Evolutionary conservation across 176 grass and related monocot genomes (phyloP), one percentile per base, ranked within the genome.

Genomic region (Triticum dicoccoides): DNA sequence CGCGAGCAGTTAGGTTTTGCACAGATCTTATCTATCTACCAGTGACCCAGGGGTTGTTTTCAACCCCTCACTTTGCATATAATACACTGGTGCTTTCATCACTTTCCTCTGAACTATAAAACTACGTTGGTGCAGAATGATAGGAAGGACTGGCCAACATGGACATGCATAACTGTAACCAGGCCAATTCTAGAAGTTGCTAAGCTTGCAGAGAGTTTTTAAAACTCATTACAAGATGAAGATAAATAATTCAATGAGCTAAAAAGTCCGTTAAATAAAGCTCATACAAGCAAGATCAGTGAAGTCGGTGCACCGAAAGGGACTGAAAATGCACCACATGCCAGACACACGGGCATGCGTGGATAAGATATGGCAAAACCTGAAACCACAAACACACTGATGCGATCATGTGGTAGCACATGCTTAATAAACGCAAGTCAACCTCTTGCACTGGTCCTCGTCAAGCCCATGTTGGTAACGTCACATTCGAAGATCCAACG

Each of bases 401-500:
- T 68, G 65, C 73, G 82, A 83, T 49, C 66, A 80, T 78, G 72
- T 83, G 65, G 20, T 13, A 47, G 84, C 63, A 84, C 81, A 87
- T 84, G 87, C 49, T 69, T 83, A 82, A 84, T 84, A 81, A 78
- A 85, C 14, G 0, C 70, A 49, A 74, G 86, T 91, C 88, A 88
- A 86, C 86, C 85, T 80, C 80, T 69, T 88, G 76, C 67, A 79
- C 64, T 14, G 77, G 37, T 90, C 58, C 9, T 74, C 59, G 45
- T 82, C 54, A 65, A 61, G 68, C 79, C 73, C 49, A 74, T 69
- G 32, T 62, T 77, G 78, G 34, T 72, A 73, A 34, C 11, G 54
- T 80, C 86, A 88, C 83, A 83, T 85, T 85, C 76, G 38, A 77
- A 85, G 82, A 88, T 88, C 70, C 69, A 64, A 34, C 67, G 87